phyloP scores from a whole-genome alignment of 2,329 filamentous ascomycete species.

The Colletotrichum limetticola region DNA sequence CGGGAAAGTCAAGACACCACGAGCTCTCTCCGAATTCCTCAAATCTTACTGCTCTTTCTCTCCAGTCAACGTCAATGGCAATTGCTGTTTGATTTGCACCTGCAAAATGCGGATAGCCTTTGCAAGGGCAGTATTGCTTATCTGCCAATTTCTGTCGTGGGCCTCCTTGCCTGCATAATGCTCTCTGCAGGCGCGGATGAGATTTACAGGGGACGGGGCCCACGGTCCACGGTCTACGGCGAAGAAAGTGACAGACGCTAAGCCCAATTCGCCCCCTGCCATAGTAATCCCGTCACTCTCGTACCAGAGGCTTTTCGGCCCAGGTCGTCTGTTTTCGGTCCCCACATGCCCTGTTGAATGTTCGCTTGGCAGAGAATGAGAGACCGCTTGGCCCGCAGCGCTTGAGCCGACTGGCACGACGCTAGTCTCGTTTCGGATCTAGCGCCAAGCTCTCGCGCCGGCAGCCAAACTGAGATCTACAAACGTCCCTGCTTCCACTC shows the following conservation, averaged over 20 bases:
- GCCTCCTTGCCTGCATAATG: no score
- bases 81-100: no score
- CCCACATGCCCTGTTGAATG: background rate
- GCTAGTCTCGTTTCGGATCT: background rate
- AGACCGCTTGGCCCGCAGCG: background rate
- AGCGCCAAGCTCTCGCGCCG: background rate
- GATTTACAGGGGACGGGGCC: background rate
- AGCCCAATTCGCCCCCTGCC: background rate
- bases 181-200: background rate
- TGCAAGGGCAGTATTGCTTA: no score
- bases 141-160: no score
- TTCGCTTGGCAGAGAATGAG: background rate
- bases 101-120: no score
- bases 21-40: no score
- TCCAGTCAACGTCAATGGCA: no score
- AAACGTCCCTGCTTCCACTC: background rate
- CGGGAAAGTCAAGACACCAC: no score
- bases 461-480: conserved; percentile 8
- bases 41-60: no score
- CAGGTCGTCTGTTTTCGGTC: background rate
- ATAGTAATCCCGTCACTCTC: background rate
- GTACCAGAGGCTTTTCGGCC: background rate
- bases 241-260: background rate
- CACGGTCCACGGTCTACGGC: no score
- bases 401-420: background rate